A percentile compares a stretch with the other conserved stretches of the same genome.
These are phyloP conservation scores for Boletus albobrunnescens DNA, from an alignment of 1,284 basidiomycete species.

Conservation along the genomic window DNA sequence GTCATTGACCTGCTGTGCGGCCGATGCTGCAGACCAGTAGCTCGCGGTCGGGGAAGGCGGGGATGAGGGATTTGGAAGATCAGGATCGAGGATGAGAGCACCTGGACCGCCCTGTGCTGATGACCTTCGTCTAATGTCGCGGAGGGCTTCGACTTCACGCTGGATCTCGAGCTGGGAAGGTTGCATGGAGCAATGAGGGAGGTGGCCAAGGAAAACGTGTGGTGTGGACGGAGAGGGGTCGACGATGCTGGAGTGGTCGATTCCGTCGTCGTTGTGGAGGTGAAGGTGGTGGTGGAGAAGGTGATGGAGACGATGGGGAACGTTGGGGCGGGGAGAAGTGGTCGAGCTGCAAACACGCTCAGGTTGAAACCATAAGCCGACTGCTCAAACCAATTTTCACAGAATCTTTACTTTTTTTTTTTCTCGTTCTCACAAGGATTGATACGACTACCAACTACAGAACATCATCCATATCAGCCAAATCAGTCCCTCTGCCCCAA, in stretches of 20 bases:
- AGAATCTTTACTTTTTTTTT: background rate
- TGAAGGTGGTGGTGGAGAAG: background rate
- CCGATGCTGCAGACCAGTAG: constrained; percentile 45
- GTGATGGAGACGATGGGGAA: background rate
- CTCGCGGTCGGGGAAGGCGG: constrained; percentile 49
- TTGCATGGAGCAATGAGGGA: constrained; percentile 43
- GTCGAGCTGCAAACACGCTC: constrained; percentile 1
- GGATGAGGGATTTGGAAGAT: constrained; percentile 68
- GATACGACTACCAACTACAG: constrained; percentile 15
- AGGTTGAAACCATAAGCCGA: constrained; percentile 5
- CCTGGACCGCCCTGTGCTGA: constrained; percentile 69
- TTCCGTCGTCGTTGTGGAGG: constrained; percentile 1
- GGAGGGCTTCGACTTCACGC: constrained; percentile 80
- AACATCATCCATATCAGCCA: constrained; percentile 17
- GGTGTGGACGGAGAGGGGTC: constrained; percentile 5
- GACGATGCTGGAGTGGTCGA: constrained; percentile 6
- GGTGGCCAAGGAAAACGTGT: constrained; percentile 11
- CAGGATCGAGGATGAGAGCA: constrained; percentile 79
- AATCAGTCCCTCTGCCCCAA: constrained; percentile 20
- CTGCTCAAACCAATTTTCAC: constrained; percentile 14
- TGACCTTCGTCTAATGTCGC: constrained; percentile 79
- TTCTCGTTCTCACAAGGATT: background rate
- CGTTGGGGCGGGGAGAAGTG: background rate
- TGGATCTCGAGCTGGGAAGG: constrained; percentile 82
- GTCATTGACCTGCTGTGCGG: constrained; percentile 33